Evolutionary conservation across 139 green algal genomes (phyloP).

Genomic region (Pleodorina starrii): DNA sequence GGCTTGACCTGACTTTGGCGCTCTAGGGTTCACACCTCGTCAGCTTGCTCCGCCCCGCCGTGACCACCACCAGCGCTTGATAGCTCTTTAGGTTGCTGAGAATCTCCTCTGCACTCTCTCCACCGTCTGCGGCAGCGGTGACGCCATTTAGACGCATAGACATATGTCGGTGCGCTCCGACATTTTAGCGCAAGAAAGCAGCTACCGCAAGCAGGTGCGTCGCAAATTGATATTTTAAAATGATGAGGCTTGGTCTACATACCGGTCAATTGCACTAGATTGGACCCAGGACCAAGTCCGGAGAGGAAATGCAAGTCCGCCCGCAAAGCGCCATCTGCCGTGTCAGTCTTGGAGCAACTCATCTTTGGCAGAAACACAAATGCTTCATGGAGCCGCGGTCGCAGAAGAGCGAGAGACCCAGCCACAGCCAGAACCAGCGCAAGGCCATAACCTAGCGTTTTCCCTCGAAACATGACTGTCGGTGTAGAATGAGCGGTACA

Average conservation of each 20-base stretch:
- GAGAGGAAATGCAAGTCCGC: not conserved
- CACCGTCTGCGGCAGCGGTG: not conserved
- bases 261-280: not conserved
- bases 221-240: not conserved
- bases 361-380: not conserved
- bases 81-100: not conserved
- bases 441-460: not conserved
- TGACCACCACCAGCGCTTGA: conserved; percentile 24
- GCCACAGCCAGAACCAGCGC: not conserved
- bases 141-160: too few relatives aligned
- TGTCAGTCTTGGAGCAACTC: not conserved
- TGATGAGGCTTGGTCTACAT: too few relatives aligned
- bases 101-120: not conserved
- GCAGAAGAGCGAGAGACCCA: not conserved
- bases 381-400: not conserved
- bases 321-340: not conserved
- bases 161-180: too few relatives aligned
- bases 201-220: too few relatives aligned
- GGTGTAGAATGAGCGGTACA: not conserved
- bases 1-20: too few relatives aligned
- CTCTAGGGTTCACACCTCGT: conserved; percentile 4
- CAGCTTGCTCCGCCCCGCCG: not conserved
- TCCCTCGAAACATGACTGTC: not conserved
- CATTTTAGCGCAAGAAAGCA: too few relatives aligned
- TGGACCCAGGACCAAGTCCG: not conserved